These are phyloP conservation scores for Phaeoacremonium minimum DNA, from an alignment of 2,329 filamentous ascomycete genomes.

Conservation along the genomic window DNA sequence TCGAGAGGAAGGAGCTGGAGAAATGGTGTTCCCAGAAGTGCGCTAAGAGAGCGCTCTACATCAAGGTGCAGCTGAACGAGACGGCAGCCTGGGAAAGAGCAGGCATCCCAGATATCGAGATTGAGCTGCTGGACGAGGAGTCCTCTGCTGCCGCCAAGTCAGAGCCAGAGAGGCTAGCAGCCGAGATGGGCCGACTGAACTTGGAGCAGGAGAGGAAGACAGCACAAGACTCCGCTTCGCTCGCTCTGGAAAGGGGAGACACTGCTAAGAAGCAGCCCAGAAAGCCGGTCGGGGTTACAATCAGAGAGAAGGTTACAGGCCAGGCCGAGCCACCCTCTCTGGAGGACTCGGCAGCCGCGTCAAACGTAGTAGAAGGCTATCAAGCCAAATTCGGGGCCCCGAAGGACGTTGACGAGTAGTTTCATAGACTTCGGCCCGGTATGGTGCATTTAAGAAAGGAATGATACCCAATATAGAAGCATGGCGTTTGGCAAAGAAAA, in stretches of 20 bases:
- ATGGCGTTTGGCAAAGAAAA: too few species aligned
- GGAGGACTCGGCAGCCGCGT: constrained; percentile 19
- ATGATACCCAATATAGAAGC: too few species aligned
- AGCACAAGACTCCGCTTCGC: constrained; percentile 31
- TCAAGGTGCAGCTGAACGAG: constrained; percentile 84
- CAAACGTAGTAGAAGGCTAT: constrained; percentile 46
- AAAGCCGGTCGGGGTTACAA: constrained; percentile 39
- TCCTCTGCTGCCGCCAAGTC: constrained; percentile 26
- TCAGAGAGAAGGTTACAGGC: constrained; percentile 43
- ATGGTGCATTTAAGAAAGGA: too few species aligned
- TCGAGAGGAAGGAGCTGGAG: constrained; percentile 68
- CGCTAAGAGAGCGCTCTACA: constrained; percentile 73
- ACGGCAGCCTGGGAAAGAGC: constrained; percentile 80
- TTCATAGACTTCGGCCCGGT: too few species aligned
- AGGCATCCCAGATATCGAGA: constrained; percentile 48
- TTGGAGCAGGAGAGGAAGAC: constrained; percentile 37
- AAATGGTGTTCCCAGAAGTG: constrained; percentile 85
- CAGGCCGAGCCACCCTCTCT: constrained; percentile 32
- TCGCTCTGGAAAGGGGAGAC: constrained; percentile 47
- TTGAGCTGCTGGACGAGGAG: constrained; percentile 66
- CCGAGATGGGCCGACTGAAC: constrained; percentile 34
- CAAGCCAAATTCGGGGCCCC: constrained; percentile 31
- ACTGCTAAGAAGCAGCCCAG: constrained; percentile 14
- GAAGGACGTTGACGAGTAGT: constrained; percentile 5
- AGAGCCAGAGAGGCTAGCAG: constrained; percentile 17